Evolutionary conservation across 2,329 filamentous ascomycete genomes (phyloP), one percentile per base, ranked within the genome.

Genomic region (Phialophora macrospora): DNA sequence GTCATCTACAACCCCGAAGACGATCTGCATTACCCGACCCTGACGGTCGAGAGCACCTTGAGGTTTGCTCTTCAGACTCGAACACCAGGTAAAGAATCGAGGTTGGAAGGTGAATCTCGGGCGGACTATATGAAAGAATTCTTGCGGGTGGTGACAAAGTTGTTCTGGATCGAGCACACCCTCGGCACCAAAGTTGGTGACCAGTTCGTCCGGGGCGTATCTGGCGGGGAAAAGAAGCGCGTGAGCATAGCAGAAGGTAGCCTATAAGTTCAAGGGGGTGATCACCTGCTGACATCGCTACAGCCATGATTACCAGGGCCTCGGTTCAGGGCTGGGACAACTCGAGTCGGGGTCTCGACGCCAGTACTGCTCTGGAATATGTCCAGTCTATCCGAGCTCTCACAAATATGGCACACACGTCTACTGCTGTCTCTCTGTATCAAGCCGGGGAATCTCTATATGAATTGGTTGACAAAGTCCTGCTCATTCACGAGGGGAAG

Each of bases 271-370:
- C n/a, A 24, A 34, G 14, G 24, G 38, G 51, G 88, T 52, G 92
- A 38, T 95, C 67, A 90, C n/a, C 2, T 46, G 51, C 64, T 63
- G 38, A 62, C 55, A 20, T 14, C 90, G 0, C 24, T 22, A 91
- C 95, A 77, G 91, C 91, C 70, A 84, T 89, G 66, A 80, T 93
- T 11, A 88, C 88, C 17, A 79, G 79, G n/a, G 85, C 86, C 1
- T 87, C 83, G 49, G 80, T 86, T 1, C 88, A 91, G 74, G 89
- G 88, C 66, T 95, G 91, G 91, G 92, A 90, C 66, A 92, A 92
- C 70, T 88, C 84, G 26, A 93, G 90, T 0, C 83, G 85, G 59
- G 91, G 91, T 11, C 81, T 94, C 0, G 91, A 93, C 75, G 87
- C 88, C 0, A 87, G 87, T 7, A 92, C 88, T 0, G 90, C 90